Percentiles rank a stretch among this genome's conserved stretches.
Conservation (phyloP, 2,329 filamentous ascomycete species). For the Apiospora aurea region DNA sequence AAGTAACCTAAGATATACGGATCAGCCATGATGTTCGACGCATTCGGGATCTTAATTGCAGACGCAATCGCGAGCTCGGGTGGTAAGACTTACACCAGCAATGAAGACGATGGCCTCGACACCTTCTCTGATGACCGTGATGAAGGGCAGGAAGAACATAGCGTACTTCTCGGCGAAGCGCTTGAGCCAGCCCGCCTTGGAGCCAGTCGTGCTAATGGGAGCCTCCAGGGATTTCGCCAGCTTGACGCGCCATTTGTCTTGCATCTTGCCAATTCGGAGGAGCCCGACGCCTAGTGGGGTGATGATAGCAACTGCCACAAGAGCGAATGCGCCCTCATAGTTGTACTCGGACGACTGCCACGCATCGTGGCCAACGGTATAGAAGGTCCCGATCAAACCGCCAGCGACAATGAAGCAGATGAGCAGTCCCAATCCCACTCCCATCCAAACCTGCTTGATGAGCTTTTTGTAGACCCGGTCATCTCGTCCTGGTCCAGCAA, state of each 20-base stretch:
- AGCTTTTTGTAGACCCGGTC: conserved; percentile 70
- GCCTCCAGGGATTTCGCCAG: conserved; percentile 72
- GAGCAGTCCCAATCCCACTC: conserved; percentile 66
- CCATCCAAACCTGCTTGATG: conserved; percentile 74
- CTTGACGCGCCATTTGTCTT: conserved; percentile 88
- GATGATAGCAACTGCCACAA: conserved; percentile 82
- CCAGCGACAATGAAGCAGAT: conserved; percentile 71
- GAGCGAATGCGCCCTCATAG: conserved; percentile 81
- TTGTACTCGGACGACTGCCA: conserved; percentile 76
- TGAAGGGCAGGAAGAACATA: conserved; percentile 86
- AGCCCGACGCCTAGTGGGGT: conserved; percentile 81
- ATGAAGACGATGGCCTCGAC: conserved; percentile 88
- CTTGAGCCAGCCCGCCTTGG: conserved; percentile 58
- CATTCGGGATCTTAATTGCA: background rate
- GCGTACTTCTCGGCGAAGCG: conserved; percentile 77
- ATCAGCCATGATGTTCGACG: background rate
- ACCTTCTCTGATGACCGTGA: conserved; percentile 87
- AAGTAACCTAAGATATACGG: conserved; percentile 48
- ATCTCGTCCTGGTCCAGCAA: conserved; percentile 70
- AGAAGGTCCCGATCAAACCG: conserved; percentile 76
- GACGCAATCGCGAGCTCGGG: background rate
- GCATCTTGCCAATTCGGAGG: conserved; percentile 81
- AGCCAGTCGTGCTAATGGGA: conserved; percentile 52
- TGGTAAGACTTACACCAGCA: conserved; percentile 66
- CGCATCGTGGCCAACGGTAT: conserved; percentile 69